Percentiles rank a stretch among this genome's conserved stretches.
These are phyloP conservation scores for Citrullus colocynthis DNA, from an alignment of 306 rosid species.

Conservation along the genomic window DNA sequence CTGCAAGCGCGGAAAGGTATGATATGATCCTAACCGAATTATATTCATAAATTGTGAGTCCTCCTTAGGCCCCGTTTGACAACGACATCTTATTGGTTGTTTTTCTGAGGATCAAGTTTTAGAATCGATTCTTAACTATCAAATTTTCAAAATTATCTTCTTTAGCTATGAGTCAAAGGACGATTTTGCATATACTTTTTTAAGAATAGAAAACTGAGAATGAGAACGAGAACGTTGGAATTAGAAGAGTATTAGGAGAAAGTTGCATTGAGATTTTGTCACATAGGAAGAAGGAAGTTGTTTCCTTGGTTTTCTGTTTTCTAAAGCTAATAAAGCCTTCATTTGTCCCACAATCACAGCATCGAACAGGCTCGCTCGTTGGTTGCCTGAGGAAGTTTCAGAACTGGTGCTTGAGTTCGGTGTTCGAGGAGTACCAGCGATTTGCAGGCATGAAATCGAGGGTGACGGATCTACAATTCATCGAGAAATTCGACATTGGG, in stretches of 20 bases:
- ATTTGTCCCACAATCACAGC: slow-evolving; percentile 29
- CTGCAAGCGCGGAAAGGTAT: slow-evolving; percentile 60
- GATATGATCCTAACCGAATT: neutral
- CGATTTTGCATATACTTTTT: neutral
- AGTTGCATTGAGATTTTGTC: neutral
- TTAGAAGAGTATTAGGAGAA: neutral
- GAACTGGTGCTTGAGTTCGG: slow-evolving; percentile 86
- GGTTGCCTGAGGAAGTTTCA: slow-evolving; percentile 87
- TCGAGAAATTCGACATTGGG: slow-evolving; percentile 43
- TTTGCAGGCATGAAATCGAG: slow-evolving; percentile 75
- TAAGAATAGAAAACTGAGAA: neutral
- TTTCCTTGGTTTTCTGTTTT: neutral
- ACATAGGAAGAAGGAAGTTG: neutral
- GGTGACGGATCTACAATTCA: slow-evolving; percentile 48
- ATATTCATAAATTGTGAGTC: neutral
- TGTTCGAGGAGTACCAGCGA: slow-evolving; percentile 70
- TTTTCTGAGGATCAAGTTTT: neutral
- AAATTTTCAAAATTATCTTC: neutral
- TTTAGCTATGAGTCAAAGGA: neutral
- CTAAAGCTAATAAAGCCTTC: neutral
- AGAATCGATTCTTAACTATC: neutral
- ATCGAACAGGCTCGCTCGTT: slow-evolving; percentile 80
- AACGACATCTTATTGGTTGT: neutral
- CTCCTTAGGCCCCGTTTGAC: neutral
- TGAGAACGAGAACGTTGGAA: neutral